Conservation (phyloP, 2,329 filamentous ascomycete genomes). For the Epichloe gansuensis region DNA sequence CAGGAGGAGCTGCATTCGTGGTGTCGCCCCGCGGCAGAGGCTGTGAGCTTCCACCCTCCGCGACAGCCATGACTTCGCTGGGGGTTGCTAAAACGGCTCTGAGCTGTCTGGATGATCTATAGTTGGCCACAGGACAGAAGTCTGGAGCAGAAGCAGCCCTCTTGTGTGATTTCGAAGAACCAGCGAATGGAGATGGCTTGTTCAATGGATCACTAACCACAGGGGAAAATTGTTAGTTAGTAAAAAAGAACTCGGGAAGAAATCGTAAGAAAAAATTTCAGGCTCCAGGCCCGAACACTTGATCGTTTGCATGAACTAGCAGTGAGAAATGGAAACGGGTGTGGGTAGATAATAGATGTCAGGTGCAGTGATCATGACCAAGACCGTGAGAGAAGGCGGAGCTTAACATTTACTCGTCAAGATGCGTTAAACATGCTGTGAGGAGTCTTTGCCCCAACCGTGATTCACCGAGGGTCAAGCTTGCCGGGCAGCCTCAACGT, state of each 20-base stretch:
- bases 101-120: constrained; percentile 4
- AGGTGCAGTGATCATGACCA: not conserved
- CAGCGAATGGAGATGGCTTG: constrained; percentile 8
- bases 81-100: constrained; percentile 10
- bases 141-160: constrained; percentile 37
- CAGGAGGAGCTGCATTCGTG: not conserved
- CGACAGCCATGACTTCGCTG: constrained; percentile 7
- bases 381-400: not conserved
- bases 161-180: constrained; percentile 28
- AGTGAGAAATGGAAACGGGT: not conserved
- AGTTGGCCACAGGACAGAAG: constrained; percentile 18
- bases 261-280: not conserved
- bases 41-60: not conserved
- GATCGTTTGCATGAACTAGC: not conserved
- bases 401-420: not conserved
- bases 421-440: not conserved
- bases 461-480: constrained; percentile 4
- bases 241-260: not conserved
- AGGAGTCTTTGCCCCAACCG: not conserved
- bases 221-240: not conserved
- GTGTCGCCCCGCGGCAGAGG: not conserved
- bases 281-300: not conserved
- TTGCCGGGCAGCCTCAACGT: not conserved
- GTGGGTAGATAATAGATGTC: not conserved
- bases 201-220: constrained; percentile 10